Evolutionary conservation across 345 rosid genomes (phyloP), one percentile per base, ranked within the genome.

Genomic region (Toxicodendron radicans): DNA sequence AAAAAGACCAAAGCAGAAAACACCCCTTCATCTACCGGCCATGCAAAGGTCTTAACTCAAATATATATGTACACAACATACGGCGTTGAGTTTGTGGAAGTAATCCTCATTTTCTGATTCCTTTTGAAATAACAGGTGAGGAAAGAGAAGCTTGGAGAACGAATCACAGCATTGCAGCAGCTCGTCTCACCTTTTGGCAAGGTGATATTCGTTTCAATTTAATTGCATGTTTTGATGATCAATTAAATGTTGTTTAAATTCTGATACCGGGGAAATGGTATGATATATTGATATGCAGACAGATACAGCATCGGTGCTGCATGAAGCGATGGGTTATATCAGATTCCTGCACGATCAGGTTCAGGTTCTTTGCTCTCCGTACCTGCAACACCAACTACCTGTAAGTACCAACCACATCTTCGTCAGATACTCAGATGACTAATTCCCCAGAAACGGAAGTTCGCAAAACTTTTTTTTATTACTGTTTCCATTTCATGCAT

Each of bases 281-380:
- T 43, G 16, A 58, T n/a, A n/a, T n/a, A n/a, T n/a, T n/a, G n/a
- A n/a, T 49, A 14, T 74, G 79, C 92, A 92, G 99, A 95, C 97
- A n/a, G 99, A 91, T 81, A 89, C 96, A 45, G 93, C 99, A 30
- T 89, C 98, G 3, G 99, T 95, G 74, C 82, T 95, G 33, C 96
- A 95, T 82, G 98, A 95, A 80, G 98, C 99, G 70, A 91, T 89
- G 97, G 99, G 97, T 78, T 95, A 91, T 53, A 95, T 95, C 87
- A 89, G 88, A 83, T 92, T 95, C 76, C 84, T 95, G 77, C 98
- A 95, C 24, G 96, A 95, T 12, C 99, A 95, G 83, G 87, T 95
- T 73, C 95, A 91, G 85, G 97, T 90, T 35, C 89, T 95, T 18
- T 86, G 89, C 71, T 84, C 94, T 73, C 97, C 98, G 70, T 92